These are phyloP conservation scores for Prunus mume DNA, from an alignment of 306 rosid genomes.

Conservation along the genomic window DNA sequence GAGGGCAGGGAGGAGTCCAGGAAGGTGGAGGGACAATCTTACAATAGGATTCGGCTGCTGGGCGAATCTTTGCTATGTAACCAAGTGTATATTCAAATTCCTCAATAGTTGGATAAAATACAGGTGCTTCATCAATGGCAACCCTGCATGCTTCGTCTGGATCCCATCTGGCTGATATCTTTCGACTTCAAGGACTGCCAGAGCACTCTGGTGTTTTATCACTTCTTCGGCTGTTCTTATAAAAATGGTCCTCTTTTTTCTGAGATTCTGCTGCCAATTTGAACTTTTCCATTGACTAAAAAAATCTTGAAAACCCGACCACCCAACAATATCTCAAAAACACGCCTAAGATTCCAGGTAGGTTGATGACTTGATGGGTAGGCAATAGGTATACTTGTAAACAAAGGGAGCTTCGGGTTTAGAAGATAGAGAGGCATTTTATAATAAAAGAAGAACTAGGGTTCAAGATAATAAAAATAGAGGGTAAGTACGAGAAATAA, in stretches of 20 bases:
- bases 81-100: slow-evolving; percentile 83
- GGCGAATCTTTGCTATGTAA: slow-evolving; percentile 78
- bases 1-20: slow-evolving; percentile 88
- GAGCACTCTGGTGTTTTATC: slow-evolving; percentile 31
- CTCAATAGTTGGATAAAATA: slow-evolving; percentile 74
- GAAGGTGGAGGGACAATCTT: slow-evolving; percentile 89
- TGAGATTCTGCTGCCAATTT: slow-evolving; percentile 53
- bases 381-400: no score
- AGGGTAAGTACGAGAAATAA: no score
- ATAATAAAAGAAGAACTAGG: no score
- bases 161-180: slow-evolving; percentile 77
- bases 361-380: no score
- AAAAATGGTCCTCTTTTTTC: slow-evolving; percentile 44
- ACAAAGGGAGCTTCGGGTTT: no score
- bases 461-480: no score
- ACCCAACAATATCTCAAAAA: no score
- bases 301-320: no score
- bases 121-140: slow-evolving; percentile 76
- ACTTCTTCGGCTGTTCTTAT: slow-evolving; percentile 33
- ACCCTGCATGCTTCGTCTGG: slow-evolving; percentile 74
- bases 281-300: slow-evolving; percentile 57
- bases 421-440: no score
- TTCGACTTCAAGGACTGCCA: slow-evolving; percentile 36
- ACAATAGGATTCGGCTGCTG: slow-evolving; percentile 72
- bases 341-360: no score